phyloP scores from a whole-genome alignment of 1,284 basidiomycete genomes.

The Hypsizygus ulmarius region DNA sequence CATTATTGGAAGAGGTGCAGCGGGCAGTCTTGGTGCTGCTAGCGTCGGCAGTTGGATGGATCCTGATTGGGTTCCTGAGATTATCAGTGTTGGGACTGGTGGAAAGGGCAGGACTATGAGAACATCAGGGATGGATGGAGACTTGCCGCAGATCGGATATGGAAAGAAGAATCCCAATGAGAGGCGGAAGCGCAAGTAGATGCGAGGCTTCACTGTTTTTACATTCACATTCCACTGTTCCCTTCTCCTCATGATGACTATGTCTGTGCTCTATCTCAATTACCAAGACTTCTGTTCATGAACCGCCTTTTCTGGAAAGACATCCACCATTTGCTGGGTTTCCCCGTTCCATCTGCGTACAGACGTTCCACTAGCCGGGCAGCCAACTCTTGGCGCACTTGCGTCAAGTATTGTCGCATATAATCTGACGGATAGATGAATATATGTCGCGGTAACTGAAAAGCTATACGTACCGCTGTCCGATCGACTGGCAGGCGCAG shows the following conservation, averaged over 20 bases:
- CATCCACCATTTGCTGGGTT: constrained; percentile 99
- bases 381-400: constrained; percentile 91
- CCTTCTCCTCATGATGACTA: constrained; percentile 18
- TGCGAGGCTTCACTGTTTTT: constrained; percentile 8
- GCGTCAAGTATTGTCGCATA: constrained; percentile 88
- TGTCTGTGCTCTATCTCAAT: constrained; percentile 33
- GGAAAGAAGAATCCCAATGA: constrained; percentile 89
- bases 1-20: constrained; percentile 46
- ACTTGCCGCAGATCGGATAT: constrained; percentile 80
- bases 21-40: constrained; percentile 34
- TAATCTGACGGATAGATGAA: constrained; percentile 53
- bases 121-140: constrained; percentile 51
- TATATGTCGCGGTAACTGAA: background rate
- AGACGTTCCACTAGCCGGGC: constrained; percentile 84
- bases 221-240: constrained; percentile 21
- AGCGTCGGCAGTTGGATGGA: constrained; percentile 85
- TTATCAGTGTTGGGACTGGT: constrained; percentile 71
- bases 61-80: constrained; percentile 93
- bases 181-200: constrained; percentile 57
- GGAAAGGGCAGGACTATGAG: constrained; percentile 67
- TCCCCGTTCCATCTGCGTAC: constrained; percentile 83
- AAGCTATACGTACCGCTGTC: constrained; percentile 72
- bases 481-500: constrained; percentile 69
- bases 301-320: constrained; percentile 96
- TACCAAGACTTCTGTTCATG: constrained; percentile 86